Conservation (phyloP, 1,139 yeast species). For the Pichia sp. region DNA sequence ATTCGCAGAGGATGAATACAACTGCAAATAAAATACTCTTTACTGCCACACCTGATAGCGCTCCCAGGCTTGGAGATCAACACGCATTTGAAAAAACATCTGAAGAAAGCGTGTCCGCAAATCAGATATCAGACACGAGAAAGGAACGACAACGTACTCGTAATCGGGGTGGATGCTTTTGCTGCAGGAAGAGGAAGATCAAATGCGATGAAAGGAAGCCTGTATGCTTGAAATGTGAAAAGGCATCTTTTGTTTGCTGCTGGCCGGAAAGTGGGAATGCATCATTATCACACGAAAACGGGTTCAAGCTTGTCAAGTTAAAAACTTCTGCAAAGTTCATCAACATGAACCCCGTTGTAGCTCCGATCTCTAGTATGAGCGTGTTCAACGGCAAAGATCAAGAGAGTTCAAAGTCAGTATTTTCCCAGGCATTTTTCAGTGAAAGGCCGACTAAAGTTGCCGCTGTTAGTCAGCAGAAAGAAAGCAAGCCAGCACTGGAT, state of each 20-base stretch:
- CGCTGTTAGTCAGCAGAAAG: neutral
- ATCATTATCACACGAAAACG: constrained; percentile 12
- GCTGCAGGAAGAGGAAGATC: constrained; percentile 17
- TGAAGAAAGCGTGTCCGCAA: neutral
- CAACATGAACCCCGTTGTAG: neutral
- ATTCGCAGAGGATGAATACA: neutral
- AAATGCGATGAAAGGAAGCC: constrained; percentile 18
- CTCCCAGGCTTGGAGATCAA: neutral
- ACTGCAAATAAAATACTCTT: neutral
- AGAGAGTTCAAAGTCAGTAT: neutral
- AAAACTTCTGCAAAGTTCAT: neutral
- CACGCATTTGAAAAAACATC: neutral
- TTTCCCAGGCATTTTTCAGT: neutral
- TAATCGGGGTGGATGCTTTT: constrained; percentile 15
- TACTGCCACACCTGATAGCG: neutral
- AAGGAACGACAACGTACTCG: neutral
- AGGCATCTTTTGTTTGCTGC: constrained; percentile 6
- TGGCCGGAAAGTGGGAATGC: constrained; percentile 15
- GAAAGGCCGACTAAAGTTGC: neutral
- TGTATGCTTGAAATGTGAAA: constrained; percentile 10
- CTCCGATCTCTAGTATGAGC: neutral
- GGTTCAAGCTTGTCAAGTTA: constrained; percentile 6
- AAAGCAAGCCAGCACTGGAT: neutral
- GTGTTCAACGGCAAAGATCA: neutral
- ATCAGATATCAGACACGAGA: neutral